A percentile compares a stretch with the other conserved stretches of the same genome.
Evolutionary conservation across 2,329 filamentous ascomycete genomes (phyloP).

Genomic region (Ophidiomyces ophidiicola): DNA sequence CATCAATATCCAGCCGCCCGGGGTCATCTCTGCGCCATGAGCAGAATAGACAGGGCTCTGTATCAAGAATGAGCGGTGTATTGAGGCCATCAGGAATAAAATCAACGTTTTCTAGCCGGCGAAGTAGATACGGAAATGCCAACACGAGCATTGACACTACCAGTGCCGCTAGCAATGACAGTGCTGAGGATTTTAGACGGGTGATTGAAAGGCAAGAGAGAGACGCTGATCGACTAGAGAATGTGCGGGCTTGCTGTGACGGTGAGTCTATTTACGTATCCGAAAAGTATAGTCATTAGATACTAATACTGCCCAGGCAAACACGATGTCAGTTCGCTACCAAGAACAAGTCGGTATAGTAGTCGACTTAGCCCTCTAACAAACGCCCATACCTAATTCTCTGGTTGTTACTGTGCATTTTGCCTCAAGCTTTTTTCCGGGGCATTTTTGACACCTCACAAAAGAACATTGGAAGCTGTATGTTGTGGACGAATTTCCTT

Average conservation of each 20-base stretch:
- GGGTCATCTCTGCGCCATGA: constrained; percentile 26
- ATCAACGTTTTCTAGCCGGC: constrained; percentile 40
- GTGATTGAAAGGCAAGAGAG: constrained; percentile 57
- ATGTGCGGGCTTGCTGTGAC: constrained; percentile 94
- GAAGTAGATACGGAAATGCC: constrained; percentile 31
- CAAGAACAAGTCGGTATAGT: constrained; percentile 32
- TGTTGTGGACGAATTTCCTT: constrained; percentile 16
- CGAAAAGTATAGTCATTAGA: constrained; percentile 16
- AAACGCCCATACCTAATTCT: constrained; percentile 27
- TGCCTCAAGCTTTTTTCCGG: not conserved
- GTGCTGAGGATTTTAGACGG: constrained; percentile 68
- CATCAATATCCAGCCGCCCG: constrained; percentile 26
- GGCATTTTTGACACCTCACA: constrained; percentile 1
- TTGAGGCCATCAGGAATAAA: constrained; percentile 37
- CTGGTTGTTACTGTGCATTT: not conserved
- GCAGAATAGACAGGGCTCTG: constrained; percentile 32
- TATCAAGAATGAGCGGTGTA: constrained; percentile 38
- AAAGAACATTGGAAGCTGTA: constrained; percentile 9
- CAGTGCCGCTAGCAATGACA: constrained; percentile 47
- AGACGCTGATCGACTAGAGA: constrained; percentile 72
- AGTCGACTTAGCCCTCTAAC: constrained; percentile 27
- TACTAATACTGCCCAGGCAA: constrained; percentile 43
- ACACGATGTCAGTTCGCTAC: constrained; percentile 51
- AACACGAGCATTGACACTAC: constrained; percentile 29
- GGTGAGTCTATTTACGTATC: constrained; percentile 47